Conservation (phyloP, 129 eudicot species). For the Arctium minus region DNA sequence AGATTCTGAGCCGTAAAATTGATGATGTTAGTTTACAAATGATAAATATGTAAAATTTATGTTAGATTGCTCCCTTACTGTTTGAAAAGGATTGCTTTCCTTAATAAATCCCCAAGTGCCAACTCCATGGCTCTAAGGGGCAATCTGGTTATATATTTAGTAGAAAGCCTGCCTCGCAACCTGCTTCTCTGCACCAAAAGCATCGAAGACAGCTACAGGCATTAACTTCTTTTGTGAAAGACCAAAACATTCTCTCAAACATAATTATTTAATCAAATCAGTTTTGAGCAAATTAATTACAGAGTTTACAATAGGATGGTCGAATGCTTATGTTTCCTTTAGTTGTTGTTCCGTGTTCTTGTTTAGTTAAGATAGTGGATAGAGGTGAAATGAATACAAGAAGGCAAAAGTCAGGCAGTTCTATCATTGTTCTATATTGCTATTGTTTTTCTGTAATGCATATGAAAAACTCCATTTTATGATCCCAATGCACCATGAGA, state of each 20-base stretch:
- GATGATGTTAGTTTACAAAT: constrained; percentile 8
- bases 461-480: neutral
- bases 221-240: constrained; percentile 41
- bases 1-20: constrained; percentile 14
- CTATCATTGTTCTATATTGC: neutral
- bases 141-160: constrained; percentile 56
- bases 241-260: constrained; percentile 6
- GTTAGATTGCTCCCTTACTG: constrained; percentile 20
- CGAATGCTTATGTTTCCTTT: no score
- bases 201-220: constrained; percentile 69
- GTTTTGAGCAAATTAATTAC: neutral
- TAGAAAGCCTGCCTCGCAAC: constrained; percentile 62
- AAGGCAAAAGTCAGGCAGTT: neutral
- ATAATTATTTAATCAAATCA: neutral
- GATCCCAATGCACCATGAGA: neutral
- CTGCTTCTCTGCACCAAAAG: constrained; percentile 96
- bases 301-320: neutral
- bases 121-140: constrained; percentile 64
- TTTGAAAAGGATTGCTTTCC: constrained; percentile 34
- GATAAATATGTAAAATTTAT: constrained; percentile 1
- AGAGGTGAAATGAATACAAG: neutral
- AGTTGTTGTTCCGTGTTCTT: no score
- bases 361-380: neutral
- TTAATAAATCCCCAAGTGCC: constrained; percentile 38
- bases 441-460: neutral